A percentile compares a stretch with the other conserved stretches of the same genome.
Evolutionary conservation across 768 basidiomycete genomes (phyloP).

Genomic region (Suillus ampliporus): DNA sequence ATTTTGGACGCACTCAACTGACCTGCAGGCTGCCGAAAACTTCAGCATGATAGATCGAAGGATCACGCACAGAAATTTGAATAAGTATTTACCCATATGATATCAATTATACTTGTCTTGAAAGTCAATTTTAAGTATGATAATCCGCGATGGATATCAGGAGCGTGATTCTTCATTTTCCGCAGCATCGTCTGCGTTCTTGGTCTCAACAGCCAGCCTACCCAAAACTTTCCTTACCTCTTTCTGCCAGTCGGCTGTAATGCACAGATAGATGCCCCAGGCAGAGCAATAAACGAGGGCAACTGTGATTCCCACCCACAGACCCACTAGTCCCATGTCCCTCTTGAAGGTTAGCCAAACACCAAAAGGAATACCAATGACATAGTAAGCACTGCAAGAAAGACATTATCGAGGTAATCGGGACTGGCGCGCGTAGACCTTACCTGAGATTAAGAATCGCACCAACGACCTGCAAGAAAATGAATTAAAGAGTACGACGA

Average conservation of each 20-base stretch:
- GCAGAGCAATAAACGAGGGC: constrained; percentile 68
- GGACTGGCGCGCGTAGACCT: constrained; percentile 12
- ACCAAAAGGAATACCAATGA: constrained; percentile 84
- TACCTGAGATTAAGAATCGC: constrained; percentile 80
- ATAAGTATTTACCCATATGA: too few species aligned
- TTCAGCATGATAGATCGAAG: too few species aligned
- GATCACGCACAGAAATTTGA: too few species aligned
- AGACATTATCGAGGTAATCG: constrained; percentile 8
- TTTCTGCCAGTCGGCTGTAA: constrained; percentile 69
- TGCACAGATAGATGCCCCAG: constrained; percentile 53
- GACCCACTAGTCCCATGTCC: constrained; percentile 65
- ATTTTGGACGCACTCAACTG: too few species aligned
- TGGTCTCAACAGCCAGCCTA: constrained; percentile 52
- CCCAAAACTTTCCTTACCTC: constrained; percentile 68
- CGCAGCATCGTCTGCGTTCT: background rate
- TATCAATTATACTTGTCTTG: background rate
- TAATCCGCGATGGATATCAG: background rate
- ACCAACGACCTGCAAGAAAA: constrained; percentile 61
- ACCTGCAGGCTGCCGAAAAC: too few species aligned
- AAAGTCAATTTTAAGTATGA: background rate
- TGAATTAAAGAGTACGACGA: background rate
- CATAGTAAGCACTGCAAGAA: constrained; percentile 65
- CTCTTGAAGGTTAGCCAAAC: constrained; percentile 74
- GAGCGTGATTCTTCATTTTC: background rate
- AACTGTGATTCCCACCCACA: constrained; percentile 85